Evolutionary conservation across 2,329 filamentous ascomycete genomes (phyloP), one percentile per base, ranked within the genome.

Genomic region (Aureobasidium sp.): DNA sequence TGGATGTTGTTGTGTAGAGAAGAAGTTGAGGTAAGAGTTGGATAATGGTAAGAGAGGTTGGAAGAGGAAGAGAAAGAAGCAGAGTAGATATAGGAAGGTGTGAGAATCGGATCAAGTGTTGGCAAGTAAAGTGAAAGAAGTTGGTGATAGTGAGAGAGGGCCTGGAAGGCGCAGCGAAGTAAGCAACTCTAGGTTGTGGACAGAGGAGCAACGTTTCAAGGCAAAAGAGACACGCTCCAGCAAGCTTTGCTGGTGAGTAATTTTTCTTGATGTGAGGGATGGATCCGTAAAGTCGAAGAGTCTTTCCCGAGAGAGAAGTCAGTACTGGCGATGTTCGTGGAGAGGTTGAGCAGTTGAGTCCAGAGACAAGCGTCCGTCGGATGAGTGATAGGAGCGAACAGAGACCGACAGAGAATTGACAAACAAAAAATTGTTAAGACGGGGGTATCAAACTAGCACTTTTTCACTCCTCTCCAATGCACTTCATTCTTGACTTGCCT

Each of bases 361-460:
- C 32, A 34, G 34, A 37, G 5, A 11, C 11, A 42, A 3, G 6
- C 9, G 4, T 42, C 21, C 25, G 30, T 16, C 3, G 32, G 5
- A 16, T 2, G 9, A 21, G 47, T 36, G 16, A 34, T 21, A 3
- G 9, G 15, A 50, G 27, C 10, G 13, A 30, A 10, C 44, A 30
- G 45, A 21, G 21, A 29, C n/a, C 21, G 29, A 48, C 11, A 13
- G 16, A 8, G 11, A n/a, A 29, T 54, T 54, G 50, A 41, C 15
- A 10, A 39, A 54, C 36, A 54, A 39, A 39, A 53, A n/a, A 48
- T 48, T 54, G 50, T 44, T 55, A 55, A 49, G 21, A 45, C 30
- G 25, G 37, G 50, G 53, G 53, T 55, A 55, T 55, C 53, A 55
- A 55, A 55, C 39, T 55, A 55, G 29, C 53, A 49, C 34, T 30